Evolutionary conservation across 371 early-diverging fungal species (phyloP).

Genomic region (Mucor indicus): DNA sequence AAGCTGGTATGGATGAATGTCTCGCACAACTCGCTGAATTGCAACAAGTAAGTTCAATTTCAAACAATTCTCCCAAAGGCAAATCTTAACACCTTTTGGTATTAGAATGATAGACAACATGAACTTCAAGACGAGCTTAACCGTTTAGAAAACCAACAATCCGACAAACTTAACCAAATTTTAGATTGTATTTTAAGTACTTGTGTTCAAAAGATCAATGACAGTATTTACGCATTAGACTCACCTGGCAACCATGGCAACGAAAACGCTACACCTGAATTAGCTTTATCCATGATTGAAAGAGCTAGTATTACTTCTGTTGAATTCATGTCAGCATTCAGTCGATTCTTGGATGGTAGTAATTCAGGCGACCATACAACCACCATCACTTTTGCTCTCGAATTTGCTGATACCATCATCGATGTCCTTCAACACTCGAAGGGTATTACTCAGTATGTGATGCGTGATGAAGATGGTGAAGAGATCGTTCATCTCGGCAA

Average conservation of each 20-base stretch:
- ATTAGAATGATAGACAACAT: conserved; percentile 46
- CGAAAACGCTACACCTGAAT: conserved; percentile 87
- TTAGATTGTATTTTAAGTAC: conserved; percentile 84
- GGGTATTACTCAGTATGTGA: conserved; percentile 83
- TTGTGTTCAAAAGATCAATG: conserved; percentile 84
- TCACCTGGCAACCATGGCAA: conserved; percentile 80
- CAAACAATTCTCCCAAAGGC: no score
- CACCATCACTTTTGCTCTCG: conserved; percentile 80
- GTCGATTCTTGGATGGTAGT: conserved; percentile 73
- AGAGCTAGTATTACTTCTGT: conserved; percentile 75
- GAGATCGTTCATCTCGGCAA: conserved; percentile 72
- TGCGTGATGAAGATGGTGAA: conserved; percentile 77
- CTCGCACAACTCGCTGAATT: conserved; percentile 79
- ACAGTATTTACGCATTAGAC: conserved; percentile 83
- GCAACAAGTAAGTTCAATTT: conserved; percentile 54
- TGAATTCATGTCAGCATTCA: conserved; percentile 77
- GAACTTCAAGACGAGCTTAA: conserved; percentile 68
- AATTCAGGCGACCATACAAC: conserved; percentile 78
- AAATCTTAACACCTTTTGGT: background rate
- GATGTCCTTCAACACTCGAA: conserved; percentile 85
- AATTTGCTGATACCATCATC: conserved; percentile 79
- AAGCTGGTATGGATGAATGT: conserved; percentile 95
- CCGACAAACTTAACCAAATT: conserved; percentile 75
- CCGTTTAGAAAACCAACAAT: conserved; percentile 62
- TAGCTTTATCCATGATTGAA: conserved; percentile 88